These are phyloP conservation scores for Cytospora piceicola DNA, from an alignment of 2,329 filamentous ascomycete species.

Conservation along the genomic window DNA sequence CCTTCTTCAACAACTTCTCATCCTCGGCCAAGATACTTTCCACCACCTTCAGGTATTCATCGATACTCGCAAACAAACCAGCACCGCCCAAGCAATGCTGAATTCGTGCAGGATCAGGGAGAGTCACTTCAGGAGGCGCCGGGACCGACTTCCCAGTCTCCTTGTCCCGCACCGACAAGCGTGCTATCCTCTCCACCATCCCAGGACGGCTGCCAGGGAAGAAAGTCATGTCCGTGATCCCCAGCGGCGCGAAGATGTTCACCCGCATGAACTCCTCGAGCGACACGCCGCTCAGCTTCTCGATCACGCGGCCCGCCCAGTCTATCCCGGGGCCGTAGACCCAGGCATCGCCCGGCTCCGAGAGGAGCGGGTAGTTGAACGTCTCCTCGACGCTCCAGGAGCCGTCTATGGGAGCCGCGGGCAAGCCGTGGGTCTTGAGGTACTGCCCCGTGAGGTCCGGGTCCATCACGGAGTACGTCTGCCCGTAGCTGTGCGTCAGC, in stretches of 20 bases:
- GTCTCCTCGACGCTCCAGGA: conserved; percentile 42
- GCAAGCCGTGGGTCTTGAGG: conserved; percentile 38
- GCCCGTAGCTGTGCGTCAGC: conserved; percentile 54
- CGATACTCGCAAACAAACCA: conserved; percentile 47
- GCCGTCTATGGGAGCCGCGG: conserved; percentile 42
- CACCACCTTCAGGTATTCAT: conserved; percentile 45
- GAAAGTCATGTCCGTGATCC: conserved; percentile 44
- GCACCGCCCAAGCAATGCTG: conserved; percentile 45
- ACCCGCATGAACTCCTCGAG: conserved; percentile 45
- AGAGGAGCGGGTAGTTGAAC: conserved; percentile 48
- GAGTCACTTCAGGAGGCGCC: neutral
- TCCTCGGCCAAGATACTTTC: conserved; percentile 38
- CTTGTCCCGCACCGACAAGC: conserved; percentile 21
- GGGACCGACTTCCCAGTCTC: conserved; percentile 24
- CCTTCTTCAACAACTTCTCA: conserved; percentile 11
- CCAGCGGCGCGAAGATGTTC: conserved; percentile 43
- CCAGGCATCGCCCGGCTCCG: conserved; percentile 53
- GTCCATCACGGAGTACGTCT: conserved; percentile 48
- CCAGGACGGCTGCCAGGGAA: conserved; percentile 27
- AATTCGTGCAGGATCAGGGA: conserved; percentile 38
- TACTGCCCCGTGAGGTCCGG: conserved; percentile 35
- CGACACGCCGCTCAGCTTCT: conserved; percentile 42
- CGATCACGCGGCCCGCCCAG: conserved; percentile 51
- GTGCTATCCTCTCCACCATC: conserved; percentile 2
- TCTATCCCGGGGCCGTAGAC: conserved; percentile 52